Conservation (phyloP, 768 basidiomycete genomes). For the Exidia glandulosa region DNA sequence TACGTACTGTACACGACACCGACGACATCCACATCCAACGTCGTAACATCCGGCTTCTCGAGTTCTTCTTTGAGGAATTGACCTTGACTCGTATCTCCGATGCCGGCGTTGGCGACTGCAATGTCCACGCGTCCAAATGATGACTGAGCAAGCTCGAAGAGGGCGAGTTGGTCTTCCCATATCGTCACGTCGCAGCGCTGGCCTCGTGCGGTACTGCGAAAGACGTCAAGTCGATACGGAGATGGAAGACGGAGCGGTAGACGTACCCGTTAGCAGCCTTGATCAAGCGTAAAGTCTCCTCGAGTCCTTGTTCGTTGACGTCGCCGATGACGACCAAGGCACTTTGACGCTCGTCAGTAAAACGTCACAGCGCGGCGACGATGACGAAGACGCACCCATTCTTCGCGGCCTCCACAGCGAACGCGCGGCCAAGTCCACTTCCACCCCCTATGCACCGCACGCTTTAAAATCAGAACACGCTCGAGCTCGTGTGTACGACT, state of each 20-base stretch:
- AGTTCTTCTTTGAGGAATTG: neutral
- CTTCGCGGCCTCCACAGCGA: neutral
- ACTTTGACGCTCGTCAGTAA: neutral
- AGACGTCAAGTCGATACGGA: neutral
- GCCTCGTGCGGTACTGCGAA: neutral
- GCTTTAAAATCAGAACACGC: neutral
- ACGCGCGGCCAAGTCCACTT: neutral
- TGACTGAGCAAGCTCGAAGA: neutral
- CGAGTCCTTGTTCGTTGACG: neutral
- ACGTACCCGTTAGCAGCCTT: neutral
- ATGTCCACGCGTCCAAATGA: neutral
- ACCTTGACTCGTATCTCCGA: neutral
- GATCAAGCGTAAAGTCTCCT: neutral
- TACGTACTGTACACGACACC: conserved; percentile 1
- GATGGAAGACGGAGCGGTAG: neutral
- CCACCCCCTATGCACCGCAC: neutral
- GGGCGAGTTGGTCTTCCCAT: conserved; percentile 1
- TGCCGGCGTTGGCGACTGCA: conserved; percentile 2
- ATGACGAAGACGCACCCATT: neutral
- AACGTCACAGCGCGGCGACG: neutral
- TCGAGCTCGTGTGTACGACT: neutral
- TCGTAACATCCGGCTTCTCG: neutral
- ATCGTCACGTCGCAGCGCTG: neutral
- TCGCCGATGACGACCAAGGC: neutral
- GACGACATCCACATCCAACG: neutral